Conservation (phyloP, 192 early-diverging fungal species). For the Coemansia sp. region DNA sequence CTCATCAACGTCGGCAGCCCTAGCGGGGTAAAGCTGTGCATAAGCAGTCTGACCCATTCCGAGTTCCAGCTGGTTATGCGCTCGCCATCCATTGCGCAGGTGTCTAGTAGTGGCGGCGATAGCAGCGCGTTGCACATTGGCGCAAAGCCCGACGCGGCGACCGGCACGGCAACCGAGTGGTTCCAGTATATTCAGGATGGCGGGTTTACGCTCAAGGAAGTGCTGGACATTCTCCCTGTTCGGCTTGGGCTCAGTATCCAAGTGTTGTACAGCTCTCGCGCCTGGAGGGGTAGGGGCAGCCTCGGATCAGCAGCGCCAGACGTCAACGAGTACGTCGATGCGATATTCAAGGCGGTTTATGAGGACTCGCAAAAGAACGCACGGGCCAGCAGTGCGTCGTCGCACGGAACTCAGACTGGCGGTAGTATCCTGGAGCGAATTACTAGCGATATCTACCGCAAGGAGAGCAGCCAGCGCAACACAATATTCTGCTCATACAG, state of each 20-base stretch:
- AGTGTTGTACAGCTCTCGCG: constrained; percentile 80
- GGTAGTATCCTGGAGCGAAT: constrained; percentile 10
- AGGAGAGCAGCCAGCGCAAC: constrained; percentile 44
- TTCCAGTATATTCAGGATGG: constrained; percentile 29
- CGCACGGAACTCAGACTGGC: not conserved
- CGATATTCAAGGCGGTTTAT: constrained; percentile 83
- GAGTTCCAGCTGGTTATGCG: constrained; percentile 53
- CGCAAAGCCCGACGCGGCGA: constrained; percentile 11
- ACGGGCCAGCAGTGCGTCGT: constrained; percentile 9
- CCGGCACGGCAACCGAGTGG: constrained; percentile 40
- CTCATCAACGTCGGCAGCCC: constrained; percentile 38
- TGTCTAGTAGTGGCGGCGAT: not conserved
- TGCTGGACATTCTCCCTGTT: constrained; percentile 56
- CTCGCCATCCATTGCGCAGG: not conserved
- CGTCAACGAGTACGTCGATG: constrained; percentile 85
- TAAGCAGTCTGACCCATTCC: constrained; percentile 47
- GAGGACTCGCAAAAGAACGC: constrained; percentile 57
- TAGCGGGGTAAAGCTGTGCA: constrained; percentile 28
- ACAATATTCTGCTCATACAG: constrained; percentile 92
- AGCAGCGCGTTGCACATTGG: not conserved
- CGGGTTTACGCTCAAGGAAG: constrained; percentile 45
- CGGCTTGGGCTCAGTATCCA: constrained; percentile 83
- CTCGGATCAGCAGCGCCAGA: constrained; percentile 52
- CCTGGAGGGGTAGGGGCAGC: constrained; percentile 60
- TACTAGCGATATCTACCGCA: constrained; percentile 13